A percentile compares a stretch with the other conserved stretches of the same genome.
Conservation (phyloP, 306 rosid species). For the Ceratonia siliqua region DNA sequence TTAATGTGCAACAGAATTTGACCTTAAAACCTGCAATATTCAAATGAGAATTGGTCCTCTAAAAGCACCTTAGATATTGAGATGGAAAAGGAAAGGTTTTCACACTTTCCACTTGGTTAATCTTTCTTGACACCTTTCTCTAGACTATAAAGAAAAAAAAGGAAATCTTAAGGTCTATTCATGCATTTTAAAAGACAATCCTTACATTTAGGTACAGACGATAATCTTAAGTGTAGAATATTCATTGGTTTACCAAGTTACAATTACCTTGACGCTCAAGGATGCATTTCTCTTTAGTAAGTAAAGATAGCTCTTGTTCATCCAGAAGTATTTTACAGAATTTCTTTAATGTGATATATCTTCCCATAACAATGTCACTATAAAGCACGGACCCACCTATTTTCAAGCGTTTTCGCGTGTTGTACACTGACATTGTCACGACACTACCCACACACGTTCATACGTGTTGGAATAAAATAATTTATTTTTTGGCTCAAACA, state of each 20-base stretch:
- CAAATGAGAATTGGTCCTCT: neutral
- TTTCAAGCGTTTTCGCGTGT: no score
- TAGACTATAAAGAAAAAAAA: neutral
- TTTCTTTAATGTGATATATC: neutral
- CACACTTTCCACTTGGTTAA: neutral
- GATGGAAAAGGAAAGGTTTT: neutral
- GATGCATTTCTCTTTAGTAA: neutral
- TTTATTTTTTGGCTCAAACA: no score
- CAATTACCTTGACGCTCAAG: neutral
- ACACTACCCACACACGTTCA: no score
- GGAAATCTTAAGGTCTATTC: neutral
- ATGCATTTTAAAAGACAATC: neutral
- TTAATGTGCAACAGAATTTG: conserved; percentile 2
- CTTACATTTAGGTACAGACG: neutral
- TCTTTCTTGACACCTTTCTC: neutral
- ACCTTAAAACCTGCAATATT: neutral
- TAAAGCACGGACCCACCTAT: no score
- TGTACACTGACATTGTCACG: no score
- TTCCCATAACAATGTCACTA: neutral
- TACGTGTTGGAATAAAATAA: no score
- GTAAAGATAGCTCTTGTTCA: neutral
- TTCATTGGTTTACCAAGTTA: conserved; percentile 8
- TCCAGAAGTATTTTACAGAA: neutral
- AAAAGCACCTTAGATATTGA: neutral
- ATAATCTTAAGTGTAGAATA: neutral